Conservation (phyloP, 257 asterid genomes). For the Hygrophila difformis region DNA sequence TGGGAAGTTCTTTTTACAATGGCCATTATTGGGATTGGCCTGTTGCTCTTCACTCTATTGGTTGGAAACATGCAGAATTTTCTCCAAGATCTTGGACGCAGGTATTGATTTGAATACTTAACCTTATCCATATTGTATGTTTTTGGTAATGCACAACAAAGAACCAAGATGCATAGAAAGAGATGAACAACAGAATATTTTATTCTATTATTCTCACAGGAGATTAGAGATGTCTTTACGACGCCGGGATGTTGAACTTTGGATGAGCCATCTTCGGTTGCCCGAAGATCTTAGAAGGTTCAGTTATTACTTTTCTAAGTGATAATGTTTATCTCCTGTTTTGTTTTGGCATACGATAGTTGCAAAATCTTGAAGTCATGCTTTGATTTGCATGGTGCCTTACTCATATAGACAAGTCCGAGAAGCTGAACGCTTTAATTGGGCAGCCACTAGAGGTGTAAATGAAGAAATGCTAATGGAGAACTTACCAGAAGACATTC, state of each 20-base stretch:
- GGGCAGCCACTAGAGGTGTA: conserved; percentile 97
- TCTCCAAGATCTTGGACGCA: conserved; percentile 87
- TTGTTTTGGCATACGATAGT: too few species aligned
- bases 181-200: too few species aligned
- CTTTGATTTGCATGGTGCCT: too few species aligned
- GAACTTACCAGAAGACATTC: conserved; percentile 95
- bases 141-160: too few species aligned
- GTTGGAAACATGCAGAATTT: conserved; percentile 95
- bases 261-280: conserved; percentile 95
- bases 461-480: conserved; percentile 78
- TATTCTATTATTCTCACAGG: conserved; percentile 30
- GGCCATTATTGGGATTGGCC: conserved; percentile 76
- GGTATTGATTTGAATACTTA: conserved; percentile 25
- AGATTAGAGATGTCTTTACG: conserved; percentile 74
- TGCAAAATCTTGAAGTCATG: too few species aligned
- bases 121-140: too few species aligned
- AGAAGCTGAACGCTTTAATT: conserved; percentile 65
- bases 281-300: conserved; percentile 71
- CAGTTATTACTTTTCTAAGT: too few species aligned
- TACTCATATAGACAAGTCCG: conserved; percentile 43
- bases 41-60: conserved; percentile 77
- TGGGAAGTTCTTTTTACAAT: conserved; percentile 89
- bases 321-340: background rate
- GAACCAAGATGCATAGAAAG: too few species aligned
- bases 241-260: conserved; percentile 86